Conservation (phyloP, 345 rosid species). For the Heritiera fomes region DNA sequence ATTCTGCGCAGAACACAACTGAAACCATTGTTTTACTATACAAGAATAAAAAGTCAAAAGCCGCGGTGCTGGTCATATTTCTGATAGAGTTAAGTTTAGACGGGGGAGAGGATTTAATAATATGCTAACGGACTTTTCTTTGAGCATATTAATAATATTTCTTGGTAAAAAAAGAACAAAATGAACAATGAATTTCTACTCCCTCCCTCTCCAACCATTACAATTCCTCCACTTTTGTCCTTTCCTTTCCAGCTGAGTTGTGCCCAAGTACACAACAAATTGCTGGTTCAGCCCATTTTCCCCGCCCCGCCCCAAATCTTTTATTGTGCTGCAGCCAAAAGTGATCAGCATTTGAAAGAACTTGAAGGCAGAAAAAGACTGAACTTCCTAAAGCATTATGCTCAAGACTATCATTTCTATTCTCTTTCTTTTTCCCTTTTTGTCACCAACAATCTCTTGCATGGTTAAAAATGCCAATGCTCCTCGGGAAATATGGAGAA, state of each 20-base stretch:
- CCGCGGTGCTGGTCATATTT: neutral
- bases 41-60: too few species aligned
- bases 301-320: slow-evolving; percentile 7
- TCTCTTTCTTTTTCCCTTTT: neutral
- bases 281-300: slow-evolving; percentile 29
- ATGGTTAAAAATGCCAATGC: slow-evolving; percentile 3
- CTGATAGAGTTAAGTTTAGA: too few species aligned
- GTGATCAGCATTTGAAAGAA: neutral
- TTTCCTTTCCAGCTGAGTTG: neutral
- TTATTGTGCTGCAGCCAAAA: neutral
- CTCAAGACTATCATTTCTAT: neutral
- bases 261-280: neutral
- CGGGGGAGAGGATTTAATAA: neutral
- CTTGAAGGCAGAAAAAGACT: slow-evolving; percentile 8
- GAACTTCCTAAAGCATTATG: slow-evolving; percentile 16
- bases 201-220: neutral
- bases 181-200: slow-evolving; percentile 1
- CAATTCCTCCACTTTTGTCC: neutral
- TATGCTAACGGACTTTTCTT: neutral
- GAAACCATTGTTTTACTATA: neutral
- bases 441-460: neutral
- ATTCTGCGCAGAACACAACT: neutral
- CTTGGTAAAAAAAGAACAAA: neutral
- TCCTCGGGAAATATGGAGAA: slow-evolving; percentile 13
- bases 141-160: neutral